phyloP scores from a whole-genome alignment of 2,329 filamentous ascomycete genomes.

The Diplocarpon rosae region DNA sequence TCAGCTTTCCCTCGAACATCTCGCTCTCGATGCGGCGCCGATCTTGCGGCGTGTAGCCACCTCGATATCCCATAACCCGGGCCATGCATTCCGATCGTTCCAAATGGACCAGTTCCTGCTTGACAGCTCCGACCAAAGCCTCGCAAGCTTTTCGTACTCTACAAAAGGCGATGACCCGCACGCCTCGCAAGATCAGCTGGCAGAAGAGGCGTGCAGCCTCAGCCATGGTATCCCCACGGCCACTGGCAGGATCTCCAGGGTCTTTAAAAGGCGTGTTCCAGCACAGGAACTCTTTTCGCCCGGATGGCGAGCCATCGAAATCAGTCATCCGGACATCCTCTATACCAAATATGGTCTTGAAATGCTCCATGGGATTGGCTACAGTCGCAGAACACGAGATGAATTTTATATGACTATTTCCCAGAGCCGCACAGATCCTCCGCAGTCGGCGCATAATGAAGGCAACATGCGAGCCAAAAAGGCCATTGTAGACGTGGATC shows the following conservation, averaged over 20 bases:
- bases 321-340: conserved; percentile 72
- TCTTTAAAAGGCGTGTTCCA: conserved; percentile 98
- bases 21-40: conserved; percentile 79
- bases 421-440: conserved; percentile 79
- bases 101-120: conserved; percentile 60
- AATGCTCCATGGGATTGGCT: conserved; percentile 83
- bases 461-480: conserved; percentile 88
- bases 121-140: conserved; percentile 67
- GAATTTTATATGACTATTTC: conserved; percentile 77
- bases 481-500: conserved; percentile 89
- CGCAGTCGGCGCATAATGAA: conserved; percentile 87
- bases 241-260: conserved; percentile 74
- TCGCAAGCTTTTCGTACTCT: conserved; percentile 83
- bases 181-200: conserved; percentile 75
- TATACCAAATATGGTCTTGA: conserved; percentile 87
- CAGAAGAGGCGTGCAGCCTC: conserved; percentile 90
- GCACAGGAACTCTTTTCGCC: conserved; percentile 87
- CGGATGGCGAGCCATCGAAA: conserved; percentile 85
- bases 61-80: conserved; percentile 89
- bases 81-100: conserved; percentile 65
- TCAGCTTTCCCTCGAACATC: conserved; percentile 91
- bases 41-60: conserved; percentile 89
- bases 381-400: conserved; percentile 96
- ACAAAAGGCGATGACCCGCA: conserved; percentile 88
- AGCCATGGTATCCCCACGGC: conserved; percentile 68